A percentile compares a stretch with the other conserved stretches of the same genome.
Evolutionary conservation across 768 basidiomycete species (phyloP).

Genomic region (Serendipita indica): DNA sequence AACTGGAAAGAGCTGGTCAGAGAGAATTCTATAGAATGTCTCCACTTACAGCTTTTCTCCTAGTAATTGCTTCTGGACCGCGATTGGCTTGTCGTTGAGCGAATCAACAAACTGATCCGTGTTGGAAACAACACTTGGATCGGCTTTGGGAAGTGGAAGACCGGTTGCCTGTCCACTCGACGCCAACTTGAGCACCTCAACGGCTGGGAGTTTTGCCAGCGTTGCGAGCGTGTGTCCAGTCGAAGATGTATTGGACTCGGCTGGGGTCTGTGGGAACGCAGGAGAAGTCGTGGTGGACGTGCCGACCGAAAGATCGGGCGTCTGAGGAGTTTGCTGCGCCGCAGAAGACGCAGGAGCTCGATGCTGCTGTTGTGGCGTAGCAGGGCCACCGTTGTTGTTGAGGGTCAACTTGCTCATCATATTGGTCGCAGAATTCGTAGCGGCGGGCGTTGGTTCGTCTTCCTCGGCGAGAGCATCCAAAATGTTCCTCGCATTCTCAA

Average conservation of each 20-base stretch:
- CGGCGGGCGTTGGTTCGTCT: constrained; percentile 39
- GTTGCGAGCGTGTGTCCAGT: constrained; percentile 40
- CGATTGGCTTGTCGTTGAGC: constrained; percentile 38
- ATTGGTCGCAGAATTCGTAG: constrained; percentile 34
- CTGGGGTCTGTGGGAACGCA: constrained; percentile 34
- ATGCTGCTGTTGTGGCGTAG: not conserved
- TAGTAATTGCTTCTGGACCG: constrained; percentile 60
- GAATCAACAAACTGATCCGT: constrained; percentile 62
- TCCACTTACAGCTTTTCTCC: constrained; percentile 56
- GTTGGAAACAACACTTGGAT: constrained; percentile 48
- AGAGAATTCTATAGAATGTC: constrained; percentile 18
- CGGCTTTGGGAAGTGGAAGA: constrained; percentile 52
- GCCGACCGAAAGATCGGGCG: constrained; percentile 61
- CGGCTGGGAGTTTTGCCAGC: constrained; percentile 58
- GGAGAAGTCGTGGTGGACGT: constrained; percentile 61
- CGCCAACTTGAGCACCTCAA: constrained; percentile 57
- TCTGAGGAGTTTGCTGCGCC: constrained; percentile 43
- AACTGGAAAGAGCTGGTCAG: constrained; percentile 23
- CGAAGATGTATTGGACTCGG: constrained; percentile 16
- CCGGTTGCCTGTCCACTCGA: constrained; percentile 33
- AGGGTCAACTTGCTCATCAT: constrained; percentile 23
- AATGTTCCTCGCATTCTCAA: constrained; percentile 69
- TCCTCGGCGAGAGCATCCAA: constrained; percentile 37
- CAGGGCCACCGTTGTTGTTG: not conserved
- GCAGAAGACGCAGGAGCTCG: constrained; percentile 20